Base-by-base conservation (phyloP, 148 eudicot genomes). In the Rhododendron mucronatum region DNA sequence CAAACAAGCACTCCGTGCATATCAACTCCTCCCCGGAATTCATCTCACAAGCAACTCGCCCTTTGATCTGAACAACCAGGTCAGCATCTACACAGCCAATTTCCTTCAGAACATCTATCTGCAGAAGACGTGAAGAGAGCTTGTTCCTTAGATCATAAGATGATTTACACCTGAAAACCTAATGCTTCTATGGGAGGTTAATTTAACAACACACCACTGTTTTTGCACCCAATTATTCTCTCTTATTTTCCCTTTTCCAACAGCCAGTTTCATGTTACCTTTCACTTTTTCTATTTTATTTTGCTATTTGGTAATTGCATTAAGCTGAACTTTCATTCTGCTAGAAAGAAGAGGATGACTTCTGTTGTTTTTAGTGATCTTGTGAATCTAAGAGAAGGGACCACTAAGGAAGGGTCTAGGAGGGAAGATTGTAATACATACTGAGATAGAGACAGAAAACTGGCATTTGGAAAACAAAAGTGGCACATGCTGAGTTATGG, bases 11-110 rank as follows among this genome's bases (percentile, higher is more conserved):
- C 86, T 97, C 99, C 0, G 99, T 92, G 92, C 96, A 94, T 90
- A 97, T 97, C 88, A 97, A 88, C 91, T 97, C 99, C 91, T 97
- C 99, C 85, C 98, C 99, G 80, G 98, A 97, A 88, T 97, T 97
- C 99, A 97, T 97, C 92, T 97, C 99, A 90, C 99, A 97, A 85
- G 99, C 99, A 89, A 97, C 98, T 81, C 99, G 98, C 26, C 99
- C 99, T 89, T 97, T 97, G 39, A 97, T 93, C 93, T 97, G 98
- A 90, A 97, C 98, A 55, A 94, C 99, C 85, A 97, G 96, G 84
- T 95, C 98, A 86, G 94, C 92, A 90, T 97, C 98, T 88, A 97
- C 92, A 84, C 99, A 97, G 65, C 99, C 98, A 89, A 94, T 88
- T 87, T 87, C 89, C 91, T 97, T 93, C 86, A 97, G 90, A 85